Conservation (phyloP, 768 basidiomycete species). For the Leccinum disarticulatum region DNA sequence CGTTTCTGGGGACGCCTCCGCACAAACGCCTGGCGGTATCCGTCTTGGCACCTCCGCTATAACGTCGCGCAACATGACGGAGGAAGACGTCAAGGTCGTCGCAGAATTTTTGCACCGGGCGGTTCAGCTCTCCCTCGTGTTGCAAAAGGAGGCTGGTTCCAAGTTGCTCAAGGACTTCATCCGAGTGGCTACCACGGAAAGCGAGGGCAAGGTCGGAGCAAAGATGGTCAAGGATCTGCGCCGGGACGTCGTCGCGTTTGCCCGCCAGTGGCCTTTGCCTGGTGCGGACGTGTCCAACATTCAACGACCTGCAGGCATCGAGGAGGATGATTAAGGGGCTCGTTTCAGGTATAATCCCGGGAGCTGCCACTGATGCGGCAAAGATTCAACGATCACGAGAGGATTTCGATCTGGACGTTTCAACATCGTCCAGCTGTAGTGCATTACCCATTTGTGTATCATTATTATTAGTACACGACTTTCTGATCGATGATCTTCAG, state of each 20-base stretch:
- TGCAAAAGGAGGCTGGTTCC: conserved; percentile 93
- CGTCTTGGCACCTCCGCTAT: conserved; percentile 93
- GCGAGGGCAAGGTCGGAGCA: conserved; percentile 70
- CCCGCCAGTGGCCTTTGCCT: conserved; percentile 88
- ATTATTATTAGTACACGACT: conserved; percentile 1
- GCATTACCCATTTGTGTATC: neutral
- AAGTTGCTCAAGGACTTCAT: conserved; percentile 98
- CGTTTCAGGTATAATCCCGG: conserved; percentile 2
- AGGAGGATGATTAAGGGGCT: conserved; percentile 45
- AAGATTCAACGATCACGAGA: conserved; percentile 59
- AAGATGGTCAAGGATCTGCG: conserved; percentile 71
- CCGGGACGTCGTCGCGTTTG: conserved; percentile 80
- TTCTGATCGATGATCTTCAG: too few species aligned
- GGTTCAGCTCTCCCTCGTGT: conserved; percentile 82
- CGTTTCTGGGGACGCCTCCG: conserved; percentile 94
- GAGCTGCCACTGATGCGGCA: conserved; percentile 1
- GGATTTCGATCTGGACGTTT: conserved; percentile 29
- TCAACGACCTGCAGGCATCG: conserved; percentile 60
- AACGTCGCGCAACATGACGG: conserved; percentile 91
- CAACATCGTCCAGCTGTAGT: conserved; percentile 30
- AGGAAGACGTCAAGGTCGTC: conserved; percentile 83
- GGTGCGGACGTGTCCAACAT: conserved; percentile 62
- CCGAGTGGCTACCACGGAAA: conserved; percentile 66
- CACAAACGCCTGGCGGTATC: conserved; percentile 95
- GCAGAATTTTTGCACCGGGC: conserved; percentile 92